Base-by-base conservation (phyloP, 768 basidiomycete species). In the Ephemerocybe angulata region DNA sequence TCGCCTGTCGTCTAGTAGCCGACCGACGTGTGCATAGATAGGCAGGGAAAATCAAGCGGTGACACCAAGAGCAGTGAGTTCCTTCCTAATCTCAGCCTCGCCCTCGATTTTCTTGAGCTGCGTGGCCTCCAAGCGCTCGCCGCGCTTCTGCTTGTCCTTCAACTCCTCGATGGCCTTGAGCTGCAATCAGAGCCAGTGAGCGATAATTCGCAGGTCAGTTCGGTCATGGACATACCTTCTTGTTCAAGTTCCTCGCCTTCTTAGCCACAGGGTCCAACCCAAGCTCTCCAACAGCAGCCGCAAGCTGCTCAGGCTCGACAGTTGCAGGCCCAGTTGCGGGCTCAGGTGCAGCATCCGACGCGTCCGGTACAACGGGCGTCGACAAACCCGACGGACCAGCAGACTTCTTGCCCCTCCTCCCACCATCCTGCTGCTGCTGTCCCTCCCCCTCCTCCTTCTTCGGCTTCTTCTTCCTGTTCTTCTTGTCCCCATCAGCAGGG, bases 151-250 rank as follows among this genome's bases (percentile, higher is more conserved):
- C 75, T 94, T 93, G 60, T 90, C 91, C 76, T 98, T 98, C 48
- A 99, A 83, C 65, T 98, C 95, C 21, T 98, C 93, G 61, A 99
- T 98, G n/a, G 96, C 96, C 69, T 97, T 98, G 60, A 99, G 79
- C 94, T 97, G 61, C 33, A 25, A n/a, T n/a, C n/a, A n/a, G 52
- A 38, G 21, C 19, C 48, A 22, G 28, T 15, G 22, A 52, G 8
- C 50, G 27, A 21, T 33, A 11, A 50, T 61, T 15, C 56, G 52
- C 21, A 35, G 6, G 15, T 15, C 6, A 11, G 47, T 37, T n/a
- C 10, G 1, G 47, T 28, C 29, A 6, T n/a, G n/a, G 19, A 69
- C 80, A 33, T 37, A 89, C 94, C 86, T 97, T 99, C 81, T 99
- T 99, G 68, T 83, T 91, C 70, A 99, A 65, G 68, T 97, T 98